Evolutionary conservation across 2,329 filamentous ascomycete genomes (phyloP), one percentile per base, ranked within the genome.

Genomic region (Orbilia ellipsospora): DNA sequence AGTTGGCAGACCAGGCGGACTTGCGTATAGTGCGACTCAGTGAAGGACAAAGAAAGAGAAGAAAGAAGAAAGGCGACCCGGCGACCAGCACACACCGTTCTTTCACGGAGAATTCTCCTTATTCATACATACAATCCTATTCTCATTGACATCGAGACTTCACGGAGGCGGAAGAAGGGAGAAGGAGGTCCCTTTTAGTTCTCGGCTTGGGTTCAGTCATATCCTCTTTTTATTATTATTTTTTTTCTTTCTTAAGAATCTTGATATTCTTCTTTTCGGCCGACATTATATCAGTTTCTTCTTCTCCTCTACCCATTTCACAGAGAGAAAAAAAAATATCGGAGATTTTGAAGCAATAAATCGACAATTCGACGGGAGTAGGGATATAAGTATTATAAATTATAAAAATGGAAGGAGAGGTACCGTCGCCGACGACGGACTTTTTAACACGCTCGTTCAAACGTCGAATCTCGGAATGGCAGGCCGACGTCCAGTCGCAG

Each of bases 401-500:
- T 52, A 74, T 74, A 63, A 63, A 74, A 18, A 59, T 44, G 42
- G 28, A 52, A 18, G 72, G 72, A 65, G 72, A 75, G 42, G 12
- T 60, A 20, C 64, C 72, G 40, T 68, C 64, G 6, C 72, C 72
- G 23, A 75, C 72, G 28, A 51, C 72, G 44, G 72, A 75, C 20
- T 65, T 75, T 40, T 40, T 75, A 18, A 75, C 64, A n/a, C 64
- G 72, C 26, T 75, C 72, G 26, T 75, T 75, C 64, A 75, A 75
- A 28, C 64, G 72, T 55, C 72, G 72, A 12, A 75, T 75, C 59
- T 69, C 72, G 60, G 72, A 75, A 48, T 75, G 72, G 72, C 72
- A 75, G 44, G 72, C 72, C n/a, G 72, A 75, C 10, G 72, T 75
- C 63, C 72, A 69, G 62, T 74, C 63, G 40, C 57, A 63, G 26